Evolutionary conservation across 1,284 basidiomycete genomes (phyloP), one percentile per base, ranked within the genome.

Genomic region (Leccinum fuscescens): DNA sequence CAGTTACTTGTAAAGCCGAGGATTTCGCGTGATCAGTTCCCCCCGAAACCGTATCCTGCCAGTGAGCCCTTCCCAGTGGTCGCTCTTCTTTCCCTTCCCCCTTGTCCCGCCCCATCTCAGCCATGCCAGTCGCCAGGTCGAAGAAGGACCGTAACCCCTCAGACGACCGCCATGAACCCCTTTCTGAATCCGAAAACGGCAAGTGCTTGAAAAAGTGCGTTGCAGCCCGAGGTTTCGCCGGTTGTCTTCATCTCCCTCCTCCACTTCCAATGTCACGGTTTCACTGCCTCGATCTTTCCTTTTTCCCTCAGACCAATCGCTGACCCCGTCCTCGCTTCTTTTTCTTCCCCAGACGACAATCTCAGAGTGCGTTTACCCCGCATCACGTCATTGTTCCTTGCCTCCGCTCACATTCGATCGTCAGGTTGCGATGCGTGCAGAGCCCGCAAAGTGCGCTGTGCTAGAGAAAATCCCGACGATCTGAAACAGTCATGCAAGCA

Each of bases 361-460:
- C 87, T 59, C 88, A 91, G 74, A 90, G 89, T 89, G 66, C 65
- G 83, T 78, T 52, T 58, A 61, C 63, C 60, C 56, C 59, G 44
- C 63, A 58, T 62, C 60, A 58, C 42, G 60, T 54, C 57, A 59
- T 55, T 58, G 20, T 51, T 60, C 61, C 27, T 56, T 22, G 46
- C 42, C 42, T 57, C 56, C 53, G 60, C 63, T 64, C 11, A 69
- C 42, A 50, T 22, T 55, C 57, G 64, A 53, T 22, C 61, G 63
- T 56, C 69, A 92, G 90, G 90, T 72, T 92, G 90, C 74, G 90
- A 92, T 77, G 90, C 90, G 55, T 92, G 90, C 74, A 80, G 89
- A 67, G 89, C 90, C 14, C 87, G 90, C 73, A 92, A 92, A 73
- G 90, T 92, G 55, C 82, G 89, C 52, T 92, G 90, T 69, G 87